Evolutionary conservation across 148 eudicot species (phyloP).

Genomic region (Mesembryanthemum crystallinum): DNA sequence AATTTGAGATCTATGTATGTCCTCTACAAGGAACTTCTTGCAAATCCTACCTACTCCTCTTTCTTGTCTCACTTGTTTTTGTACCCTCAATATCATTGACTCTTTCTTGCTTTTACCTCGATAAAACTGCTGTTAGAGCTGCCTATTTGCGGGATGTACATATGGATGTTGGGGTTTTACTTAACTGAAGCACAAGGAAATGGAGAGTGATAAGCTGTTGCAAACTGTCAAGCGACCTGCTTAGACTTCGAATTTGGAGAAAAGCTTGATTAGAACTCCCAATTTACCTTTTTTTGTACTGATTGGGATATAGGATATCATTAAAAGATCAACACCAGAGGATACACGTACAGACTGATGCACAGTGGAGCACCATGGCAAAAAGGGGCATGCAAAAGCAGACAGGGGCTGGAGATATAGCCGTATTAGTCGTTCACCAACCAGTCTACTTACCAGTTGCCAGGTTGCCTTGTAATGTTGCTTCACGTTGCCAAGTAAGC

Average conservation of each 20-base stretch:
- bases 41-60: background rate
- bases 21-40: background rate
- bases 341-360: background rate
- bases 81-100: background rate
- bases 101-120: background rate
- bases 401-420: background rate
- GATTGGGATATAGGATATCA: background rate
- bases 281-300: background rate
- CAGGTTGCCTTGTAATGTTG: background rate
- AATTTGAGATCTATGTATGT: background rate
- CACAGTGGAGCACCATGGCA: background rate
- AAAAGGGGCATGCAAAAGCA: background rate
- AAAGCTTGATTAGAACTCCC: background rate
- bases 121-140: background rate
- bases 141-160: background rate
- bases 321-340: background rate
- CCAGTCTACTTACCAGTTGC: background rate
- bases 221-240: background rate
- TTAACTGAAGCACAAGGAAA: background rate
- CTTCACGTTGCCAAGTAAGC: background rate
- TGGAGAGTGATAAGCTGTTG: background rate
- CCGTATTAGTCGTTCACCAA: background rate
- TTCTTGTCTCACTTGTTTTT: background rate
- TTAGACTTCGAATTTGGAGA: background rate
- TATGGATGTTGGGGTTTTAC: background rate